phyloP scores from a whole-genome alignment of 2,329 filamentous ascomycete genomes.

The Claviceps quebecensis region DNA sequence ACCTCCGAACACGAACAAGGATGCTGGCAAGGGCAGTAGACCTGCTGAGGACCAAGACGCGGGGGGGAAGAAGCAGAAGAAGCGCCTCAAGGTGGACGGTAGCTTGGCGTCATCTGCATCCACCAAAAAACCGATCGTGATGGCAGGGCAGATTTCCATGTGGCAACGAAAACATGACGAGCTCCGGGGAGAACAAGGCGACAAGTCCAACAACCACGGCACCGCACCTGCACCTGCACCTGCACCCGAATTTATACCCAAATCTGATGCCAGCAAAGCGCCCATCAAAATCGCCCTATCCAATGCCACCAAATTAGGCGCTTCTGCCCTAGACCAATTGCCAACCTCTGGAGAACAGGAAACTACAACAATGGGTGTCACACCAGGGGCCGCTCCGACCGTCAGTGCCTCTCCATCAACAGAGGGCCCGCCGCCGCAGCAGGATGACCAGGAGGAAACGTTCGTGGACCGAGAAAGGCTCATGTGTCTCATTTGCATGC shows the following conservation, averaged over 20 bases:
- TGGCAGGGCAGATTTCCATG: constrained; percentile 29
- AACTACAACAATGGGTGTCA: not conserved
- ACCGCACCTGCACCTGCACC: not conserved
- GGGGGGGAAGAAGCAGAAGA: constrained; percentile 32
- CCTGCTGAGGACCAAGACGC: constrained; percentile 13
- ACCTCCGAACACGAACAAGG: constrained; percentile 23
- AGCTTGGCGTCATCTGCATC: constrained; percentile 11
- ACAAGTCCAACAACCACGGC: constrained; percentile 1
- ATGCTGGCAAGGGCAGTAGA: constrained; percentile 10
- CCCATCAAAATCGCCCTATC: constrained; percentile 21
- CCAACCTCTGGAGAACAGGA: not conserved
- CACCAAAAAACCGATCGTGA: constrained; percentile 26
- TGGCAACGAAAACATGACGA: constrained; percentile 32
- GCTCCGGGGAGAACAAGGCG: constrained; percentile 15
- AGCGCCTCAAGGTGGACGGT: constrained; percentile 35
- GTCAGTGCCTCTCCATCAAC: not conserved
- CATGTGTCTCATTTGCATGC: constrained; percentile 32
- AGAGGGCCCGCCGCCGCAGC: not conserved
- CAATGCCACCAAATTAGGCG: constrained; percentile 1
- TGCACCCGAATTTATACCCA: not conserved
- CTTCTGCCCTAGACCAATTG: not conserved
- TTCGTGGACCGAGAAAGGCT: constrained; percentile 43
- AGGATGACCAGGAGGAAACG: constrained; percentile 21
- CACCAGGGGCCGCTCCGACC: not conserved
- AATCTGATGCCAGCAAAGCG: constrained; percentile 3